Conservation (phyloP, 306 rosid species). For the Corylus americana region DNA sequence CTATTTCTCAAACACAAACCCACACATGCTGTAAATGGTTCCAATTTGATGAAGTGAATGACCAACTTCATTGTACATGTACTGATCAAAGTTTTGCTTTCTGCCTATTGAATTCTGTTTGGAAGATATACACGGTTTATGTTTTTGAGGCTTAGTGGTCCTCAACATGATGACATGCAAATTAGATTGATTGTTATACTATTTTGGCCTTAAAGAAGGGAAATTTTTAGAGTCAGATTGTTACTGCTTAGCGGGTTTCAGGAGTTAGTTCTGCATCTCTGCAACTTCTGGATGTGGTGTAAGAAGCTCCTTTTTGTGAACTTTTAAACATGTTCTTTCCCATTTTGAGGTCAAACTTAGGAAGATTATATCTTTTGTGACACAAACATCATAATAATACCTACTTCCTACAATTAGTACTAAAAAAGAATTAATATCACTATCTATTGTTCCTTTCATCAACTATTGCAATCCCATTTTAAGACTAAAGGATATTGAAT, state of each 20-base stretch:
- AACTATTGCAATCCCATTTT: background rate
- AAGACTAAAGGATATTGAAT: background rate
- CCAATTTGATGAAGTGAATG: no score
- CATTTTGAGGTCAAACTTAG: background rate
- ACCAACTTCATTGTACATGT: no score
- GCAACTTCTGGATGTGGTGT: background rate
- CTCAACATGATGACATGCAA: background rate
- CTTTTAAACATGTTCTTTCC: background rate
- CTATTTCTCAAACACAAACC: no score
- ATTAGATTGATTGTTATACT: background rate
- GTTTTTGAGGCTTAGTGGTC: background rate
- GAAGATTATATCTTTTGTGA: conserved; percentile 4
- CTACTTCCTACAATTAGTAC: background rate
- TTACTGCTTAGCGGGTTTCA: background rate
- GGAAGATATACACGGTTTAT: background rate
- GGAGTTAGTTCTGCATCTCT: background rate
- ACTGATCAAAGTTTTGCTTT: no score
- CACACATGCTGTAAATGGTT: no score
- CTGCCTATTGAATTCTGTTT: no score
- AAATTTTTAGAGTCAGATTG: background rate
- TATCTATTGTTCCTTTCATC: background rate
- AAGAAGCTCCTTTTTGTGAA: background rate
- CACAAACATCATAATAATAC: background rate
- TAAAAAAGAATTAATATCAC: no score
- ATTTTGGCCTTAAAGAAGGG: background rate